Evolutionary conservation across 2,329 filamentous ascomycete genomes (phyloP).

Genomic region (Sporothrix brasiliensis): DNA sequence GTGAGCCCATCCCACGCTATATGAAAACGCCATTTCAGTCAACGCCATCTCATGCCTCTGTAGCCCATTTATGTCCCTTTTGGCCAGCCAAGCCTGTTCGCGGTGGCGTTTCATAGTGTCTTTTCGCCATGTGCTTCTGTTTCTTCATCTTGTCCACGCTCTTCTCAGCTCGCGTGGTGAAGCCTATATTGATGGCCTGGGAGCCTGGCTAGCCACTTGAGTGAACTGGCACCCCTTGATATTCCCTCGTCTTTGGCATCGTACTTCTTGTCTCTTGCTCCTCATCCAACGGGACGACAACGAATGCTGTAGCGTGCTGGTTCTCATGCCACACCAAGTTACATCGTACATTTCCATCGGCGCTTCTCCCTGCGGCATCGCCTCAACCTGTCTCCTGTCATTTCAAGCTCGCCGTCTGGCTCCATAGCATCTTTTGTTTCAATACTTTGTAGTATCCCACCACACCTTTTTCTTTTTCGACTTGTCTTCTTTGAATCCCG

Average conservation of each 20-base stretch:
- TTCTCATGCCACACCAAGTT: neutral
- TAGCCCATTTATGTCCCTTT: no score
- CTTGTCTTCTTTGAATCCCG: neutral
- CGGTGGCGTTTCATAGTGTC: no score
- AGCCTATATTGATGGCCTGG: no score
- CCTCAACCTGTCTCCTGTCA: neutral
- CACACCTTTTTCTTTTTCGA: neutral
- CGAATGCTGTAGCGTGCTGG: neutral
- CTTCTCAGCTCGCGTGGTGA: no score
- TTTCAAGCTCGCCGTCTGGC: no score
- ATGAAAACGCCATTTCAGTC: no score
- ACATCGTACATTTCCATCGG: neutral
- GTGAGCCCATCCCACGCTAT: neutral
- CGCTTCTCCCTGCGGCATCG: conserved; percentile 14
- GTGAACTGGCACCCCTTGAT: neutral
- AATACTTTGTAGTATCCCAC: neutral
- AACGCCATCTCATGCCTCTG: no score
- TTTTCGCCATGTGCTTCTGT: no score
- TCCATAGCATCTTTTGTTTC: neutral
- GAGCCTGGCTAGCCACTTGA: neutral
- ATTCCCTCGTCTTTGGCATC: neutral
- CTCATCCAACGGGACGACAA: neutral
- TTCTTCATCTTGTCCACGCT: no score
- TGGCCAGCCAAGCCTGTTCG: no score
- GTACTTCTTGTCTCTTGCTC: neutral